Evolutionary conservation across 306 rosid genomes (phyloP).

Genomic region (Hippophae tibetana): DNA sequence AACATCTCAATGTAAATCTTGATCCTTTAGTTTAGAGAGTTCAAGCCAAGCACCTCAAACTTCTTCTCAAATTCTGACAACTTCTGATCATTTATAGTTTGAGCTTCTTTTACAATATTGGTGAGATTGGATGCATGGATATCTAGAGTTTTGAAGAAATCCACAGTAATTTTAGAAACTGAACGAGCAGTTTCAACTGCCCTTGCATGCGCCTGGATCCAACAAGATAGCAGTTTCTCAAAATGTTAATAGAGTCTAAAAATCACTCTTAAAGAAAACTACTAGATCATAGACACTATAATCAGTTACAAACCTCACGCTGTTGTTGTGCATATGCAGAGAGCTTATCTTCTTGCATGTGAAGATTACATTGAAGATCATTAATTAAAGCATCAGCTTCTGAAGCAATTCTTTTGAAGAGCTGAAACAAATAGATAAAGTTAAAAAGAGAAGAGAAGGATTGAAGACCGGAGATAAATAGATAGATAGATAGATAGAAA

Average conservation of each 20-base stretch:
- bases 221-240: slow-evolving; percentile 1
- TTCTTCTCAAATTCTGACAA: slow-evolving; percentile 55
- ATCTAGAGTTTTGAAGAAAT: slow-evolving; percentile 50
- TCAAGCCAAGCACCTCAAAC: slow-evolving; percentile 51
- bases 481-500: not conserved
- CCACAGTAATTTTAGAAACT: slow-evolving; percentile 76
- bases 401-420: slow-evolving; percentile 82
- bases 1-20: slow-evolving; percentile 7
- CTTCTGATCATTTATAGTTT: slow-evolving; percentile 40
- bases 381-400: slow-evolving; percentile 84
- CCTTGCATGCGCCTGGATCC: slow-evolving; percentile 78
- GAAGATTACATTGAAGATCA: slow-evolving; percentile 85
- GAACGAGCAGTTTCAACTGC: slow-evolving; percentile 80
- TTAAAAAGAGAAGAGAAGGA: slow-evolving; percentile 20
- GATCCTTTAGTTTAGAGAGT: not conserved
- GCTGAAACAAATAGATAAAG: slow-evolving; percentile 46
- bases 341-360: slow-evolving; percentile 82
- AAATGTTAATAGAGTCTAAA: slow-evolving; percentile 2
- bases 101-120: slow-evolving; percentile 50
- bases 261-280: slow-evolving; percentile 7
- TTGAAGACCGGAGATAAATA: slow-evolving; percentile 2
- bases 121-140: slow-evolving; percentile 46
- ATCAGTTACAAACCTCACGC: slow-evolving; percentile 50
- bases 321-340: slow-evolving; percentile 82
- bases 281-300: slow-evolving; percentile 3